These are phyloP conservation scores for Kodamaea fukazawae DNA, from an alignment of 805 yeast genomes.

Conservation along the genomic window DNA sequence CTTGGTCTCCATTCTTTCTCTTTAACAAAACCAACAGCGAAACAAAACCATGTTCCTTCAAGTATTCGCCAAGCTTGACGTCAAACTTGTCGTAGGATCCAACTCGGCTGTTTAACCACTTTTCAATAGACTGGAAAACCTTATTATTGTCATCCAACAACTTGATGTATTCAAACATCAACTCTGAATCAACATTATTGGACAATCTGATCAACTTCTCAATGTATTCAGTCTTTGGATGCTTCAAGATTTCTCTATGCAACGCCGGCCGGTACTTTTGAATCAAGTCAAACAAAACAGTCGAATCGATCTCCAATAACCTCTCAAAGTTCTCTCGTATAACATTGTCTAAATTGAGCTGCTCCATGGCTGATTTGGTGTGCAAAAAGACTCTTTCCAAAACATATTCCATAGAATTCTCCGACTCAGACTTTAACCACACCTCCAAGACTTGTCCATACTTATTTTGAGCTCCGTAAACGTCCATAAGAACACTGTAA, in stretches of 20 bases:
- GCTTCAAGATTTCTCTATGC: constrained; percentile 34
- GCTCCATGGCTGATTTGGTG: constrained; percentile 20
- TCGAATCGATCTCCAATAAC: constrained; percentile 28
- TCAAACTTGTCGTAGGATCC: not conserved
- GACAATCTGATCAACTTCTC: constrained; percentile 1
- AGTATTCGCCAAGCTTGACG: not conserved
- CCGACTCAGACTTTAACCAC: constrained; percentile 38
- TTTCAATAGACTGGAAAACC: constrained; percentile 12
- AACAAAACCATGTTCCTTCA: constrained; percentile 17
- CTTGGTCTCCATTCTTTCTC: constrained; percentile 14
- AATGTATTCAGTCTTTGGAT: constrained; percentile 5
- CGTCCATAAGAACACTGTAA: constrained; percentile 53
- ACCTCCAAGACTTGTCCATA: constrained; percentile 53
- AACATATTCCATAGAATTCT: constrained; percentile 8
- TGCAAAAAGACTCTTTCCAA: constrained; percentile 14
- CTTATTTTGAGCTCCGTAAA: constrained; percentile 54
- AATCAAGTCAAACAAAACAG: constrained; percentile 36
- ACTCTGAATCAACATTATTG: not conserved
- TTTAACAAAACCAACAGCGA: constrained; percentile 32
- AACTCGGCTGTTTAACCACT: not conserved
- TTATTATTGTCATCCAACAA: constrained; percentile 16
- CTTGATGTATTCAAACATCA: constrained; percentile 19
- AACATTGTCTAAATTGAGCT: constrained; percentile 20
- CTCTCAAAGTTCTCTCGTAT: constrained; percentile 23
- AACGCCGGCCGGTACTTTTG: constrained; percentile 35